These are phyloP conservation scores for Xerocomus cyaneibrunnescens DNA, from an alignment of 1,284 basidiomycete species.

Conservation along the genomic window DNA sequence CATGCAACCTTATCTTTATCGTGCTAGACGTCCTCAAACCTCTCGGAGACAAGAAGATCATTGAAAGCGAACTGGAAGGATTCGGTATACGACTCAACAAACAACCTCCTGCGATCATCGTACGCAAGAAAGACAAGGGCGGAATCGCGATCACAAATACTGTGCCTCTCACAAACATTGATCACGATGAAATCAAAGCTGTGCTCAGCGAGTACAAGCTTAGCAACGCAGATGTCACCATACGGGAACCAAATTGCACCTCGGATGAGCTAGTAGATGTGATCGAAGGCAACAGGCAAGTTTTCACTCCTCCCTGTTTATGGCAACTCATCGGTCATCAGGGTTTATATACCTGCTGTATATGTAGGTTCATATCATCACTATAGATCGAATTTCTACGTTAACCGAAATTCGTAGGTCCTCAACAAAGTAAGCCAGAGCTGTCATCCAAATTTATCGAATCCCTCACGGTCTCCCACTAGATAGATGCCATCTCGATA, in stretches of 20 bases:
- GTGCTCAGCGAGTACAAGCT: conserved; percentile 91
- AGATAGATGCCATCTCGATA: conserved; percentile 98
- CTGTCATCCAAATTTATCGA: not conserved
- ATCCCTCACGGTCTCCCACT: conserved; percentile 29
- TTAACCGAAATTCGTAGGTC: conserved; percentile 44
- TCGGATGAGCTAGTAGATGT: conserved; percentile 98
- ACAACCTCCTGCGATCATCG: conserved; percentile 85
- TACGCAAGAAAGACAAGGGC: conserved; percentile 94
- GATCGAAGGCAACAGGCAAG: conserved; percentile 86
- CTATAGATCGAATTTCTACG: not conserved
- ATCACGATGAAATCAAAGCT: conserved; percentile 96
- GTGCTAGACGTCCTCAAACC: conserved; percentile 98
- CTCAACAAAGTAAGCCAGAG: conserved; percentile 63
- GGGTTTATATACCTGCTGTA: conserved; percentile 92
- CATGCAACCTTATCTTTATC: conserved; percentile 99
- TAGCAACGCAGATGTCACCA: conserved; percentile 90
- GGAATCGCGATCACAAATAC: conserved; percentile 94
- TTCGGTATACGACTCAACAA: conserved; percentile 98
- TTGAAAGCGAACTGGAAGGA: conserved; percentile 92
- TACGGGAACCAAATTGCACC: conserved; percentile 91
- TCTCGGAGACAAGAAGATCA: conserved; percentile 89
- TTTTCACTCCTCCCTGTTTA: not conserved
- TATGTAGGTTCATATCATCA: conserved; percentile 57
- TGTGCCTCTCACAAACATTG: conserved; percentile 95
- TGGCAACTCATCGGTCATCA: conserved; percentile 31